Base-by-base conservation (phyloP, 2,329 filamentous ascomycete species). In the Raffaelea ambrosiae region DNA sequence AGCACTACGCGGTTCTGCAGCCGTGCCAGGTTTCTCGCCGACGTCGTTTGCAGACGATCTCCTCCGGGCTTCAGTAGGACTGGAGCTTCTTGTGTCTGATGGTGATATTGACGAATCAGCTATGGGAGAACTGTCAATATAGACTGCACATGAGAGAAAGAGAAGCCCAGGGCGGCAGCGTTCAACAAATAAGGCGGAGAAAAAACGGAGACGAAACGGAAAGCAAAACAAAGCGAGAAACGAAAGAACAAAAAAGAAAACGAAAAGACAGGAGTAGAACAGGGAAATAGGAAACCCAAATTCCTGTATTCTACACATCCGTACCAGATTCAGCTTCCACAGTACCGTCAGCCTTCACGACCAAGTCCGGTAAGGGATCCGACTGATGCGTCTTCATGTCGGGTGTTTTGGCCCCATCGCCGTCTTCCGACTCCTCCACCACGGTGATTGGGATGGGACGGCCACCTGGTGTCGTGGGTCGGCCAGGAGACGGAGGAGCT, bases 341-440 rank as follows among this genome's bases (percentile, higher is more conserved):
- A 43, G 64, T 67, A 52, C 67, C 71, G 56, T 72, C 69, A 22
- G 68, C 60, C 59, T 66, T 68, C 55, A 74, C 53, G 44, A 78
- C 62, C 51, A 76, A 55, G 56, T 80, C 76, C 33, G 76, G 76
- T n/a, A 67, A 59, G 33, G 75, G 70, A 58, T 79, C 76, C 49
- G 71, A 68, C 58, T 64, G 64, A 55, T 70, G 72, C 56, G 69
- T 70, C 55, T 68, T 63, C 54, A 71, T 68, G 19, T 52, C 62
- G 58, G 68, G 66, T 45, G 71, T 71, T 53, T 70, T 65, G 20
- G 69, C 66, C 43, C 68, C 65, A 39, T 67, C 62, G 16, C 60
- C 59, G 52, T 74, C 74, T 23, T 66, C 62, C 16, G 70, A 64
- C 63, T 79, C 74, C 56, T 78, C 73, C 38, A 79, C 66, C 23